Evolutionary conservation across 352 stramenopile species (phyloP), one percentile per base, ranked within the genome.

Genomic region (Globisporangium yorkense): DNA sequence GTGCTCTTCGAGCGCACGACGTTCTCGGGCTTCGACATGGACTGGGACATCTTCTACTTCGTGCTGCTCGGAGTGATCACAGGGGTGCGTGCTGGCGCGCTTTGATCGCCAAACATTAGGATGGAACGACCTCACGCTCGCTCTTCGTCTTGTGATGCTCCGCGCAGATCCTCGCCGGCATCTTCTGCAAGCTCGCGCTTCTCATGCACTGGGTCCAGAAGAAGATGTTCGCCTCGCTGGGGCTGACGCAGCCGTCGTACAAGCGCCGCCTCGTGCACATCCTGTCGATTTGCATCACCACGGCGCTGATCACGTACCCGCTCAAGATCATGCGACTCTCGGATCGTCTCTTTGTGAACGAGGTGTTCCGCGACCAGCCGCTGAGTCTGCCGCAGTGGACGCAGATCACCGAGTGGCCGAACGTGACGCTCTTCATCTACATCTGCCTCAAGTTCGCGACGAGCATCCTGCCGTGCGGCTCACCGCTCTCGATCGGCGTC

Each of bases 11-110:
- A 88, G 46, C 81, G 80, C 52, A 93, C 84, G 5, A 86, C 72
- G 24, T 93, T 93, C 51, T 68, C 62, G 5, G 77, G 80, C 27
- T 93, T 93, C 52, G 77, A 90, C 47, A 83, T 93, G 76, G 80
- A 90, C 56, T 79, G 67, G 61, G 84, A 93, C 48, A 67, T 93
- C 6, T 70, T 93, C 31, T 82, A 78, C 37, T 93, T 92, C 33
- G 61, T 88, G 6, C 21, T 92, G 1, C 62, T 93, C 0, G 81
- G 84, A 0, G 70, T 73, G 10, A 63, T 93, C 50, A 89, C 77
- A 6, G 84, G 84, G 2, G 82, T 93, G 74, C 37, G 77, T 70
- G 33, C 8, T 6, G 3, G 37, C 29, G 16, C 41, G 51, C 20
- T 44, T 3, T 20, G 37, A 18, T 18, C 3, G 37, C 33, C 8